Evolutionary conservation across 768 basidiomycete genomes (phyloP).

Genomic region (Kockovaella imperatae): DNA sequence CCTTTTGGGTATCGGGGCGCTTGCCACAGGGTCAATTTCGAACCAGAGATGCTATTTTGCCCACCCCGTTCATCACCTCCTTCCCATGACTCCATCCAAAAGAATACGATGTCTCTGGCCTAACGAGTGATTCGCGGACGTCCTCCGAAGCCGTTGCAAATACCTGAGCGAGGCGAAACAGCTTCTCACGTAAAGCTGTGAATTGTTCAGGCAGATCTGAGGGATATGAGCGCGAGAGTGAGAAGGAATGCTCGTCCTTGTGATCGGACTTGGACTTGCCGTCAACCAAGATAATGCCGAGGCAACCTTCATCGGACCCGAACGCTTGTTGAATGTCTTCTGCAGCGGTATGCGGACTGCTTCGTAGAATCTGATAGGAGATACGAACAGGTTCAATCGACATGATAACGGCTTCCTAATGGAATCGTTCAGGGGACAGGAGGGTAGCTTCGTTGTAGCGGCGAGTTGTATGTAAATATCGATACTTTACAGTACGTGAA

Average conservation of each 20-base stretch:
- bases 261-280: slow-evolving; percentile 14
- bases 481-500: no score
- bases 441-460: no score
- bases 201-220: slow-evolving; percentile 71
- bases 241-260: not conserved
- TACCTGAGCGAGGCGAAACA: slow-evolving; percentile 65
- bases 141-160: slow-evolving; percentile 66
- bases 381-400: slow-evolving; percentile 12
- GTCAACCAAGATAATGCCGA: slow-evolving; percentile 38
- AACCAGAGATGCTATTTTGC: not conserved
- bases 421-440: no score
- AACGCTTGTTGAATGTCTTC: slow-evolving; percentile 27
- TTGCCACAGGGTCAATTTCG: not conserved
- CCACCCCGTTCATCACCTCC: slow-evolving; percentile 88
- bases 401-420: not conserved
- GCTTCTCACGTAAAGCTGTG: slow-evolving; percentile 55
- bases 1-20: slow-evolving; percentile 68
- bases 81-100: slow-evolving; percentile 99
- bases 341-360: slow-evolving; percentile 8
- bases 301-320: slow-evolving; percentile 32
- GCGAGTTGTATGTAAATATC: no score
- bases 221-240: not conserved
- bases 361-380: slow-evolving; percentile 12
- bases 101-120: slow-evolving; percentile 69
- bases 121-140: slow-evolving; percentile 64